A percentile compares a stretch with the other conserved stretches of the same genome.
Evolutionary conservation across 345 rosid genomes (phyloP).

Genomic region (Gossypium sturtianum): DNA sequence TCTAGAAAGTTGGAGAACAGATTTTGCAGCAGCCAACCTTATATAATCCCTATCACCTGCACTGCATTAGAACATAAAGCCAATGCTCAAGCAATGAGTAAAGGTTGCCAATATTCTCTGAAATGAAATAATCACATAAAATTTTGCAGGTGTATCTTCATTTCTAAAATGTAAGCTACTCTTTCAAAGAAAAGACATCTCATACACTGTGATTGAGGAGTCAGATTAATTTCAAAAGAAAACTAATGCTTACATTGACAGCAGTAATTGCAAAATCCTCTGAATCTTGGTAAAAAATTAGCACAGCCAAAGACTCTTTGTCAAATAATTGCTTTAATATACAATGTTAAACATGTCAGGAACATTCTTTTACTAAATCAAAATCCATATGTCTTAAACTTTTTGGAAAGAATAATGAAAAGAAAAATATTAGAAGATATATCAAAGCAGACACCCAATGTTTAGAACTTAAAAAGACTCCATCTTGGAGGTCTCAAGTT

Average conservation of each 20-base stretch:
- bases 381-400: neutral
- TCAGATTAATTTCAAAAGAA: neutral
- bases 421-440: neutral
- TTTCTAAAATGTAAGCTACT: neutral
- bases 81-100: constrained; percentile 1
- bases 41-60: constrained; percentile 37
- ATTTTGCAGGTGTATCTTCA: neutral
- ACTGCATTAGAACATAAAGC: constrained; percentile 38
- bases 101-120: neutral
- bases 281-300: neutral
- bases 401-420: neutral
- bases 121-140: neutral
- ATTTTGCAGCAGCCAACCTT: constrained; percentile 83
- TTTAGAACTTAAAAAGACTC: neutral
- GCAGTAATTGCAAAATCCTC: neutral
- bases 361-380: neutral
- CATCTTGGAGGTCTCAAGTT: neutral
- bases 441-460: neutral
- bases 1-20: constrained; percentile 74
- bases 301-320: neutral
- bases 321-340: neutral
- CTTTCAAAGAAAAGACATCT: neutral
- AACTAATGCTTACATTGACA: neutral
- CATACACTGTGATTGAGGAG: neutral
- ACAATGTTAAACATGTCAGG: neutral